Percentiles rank a stretch among this genome's conserved stretches.
Evolutionary conservation across 225 moss, liverwort and hornwort species (phyloP).

Genomic region (Polytrichum commune): DNA sequence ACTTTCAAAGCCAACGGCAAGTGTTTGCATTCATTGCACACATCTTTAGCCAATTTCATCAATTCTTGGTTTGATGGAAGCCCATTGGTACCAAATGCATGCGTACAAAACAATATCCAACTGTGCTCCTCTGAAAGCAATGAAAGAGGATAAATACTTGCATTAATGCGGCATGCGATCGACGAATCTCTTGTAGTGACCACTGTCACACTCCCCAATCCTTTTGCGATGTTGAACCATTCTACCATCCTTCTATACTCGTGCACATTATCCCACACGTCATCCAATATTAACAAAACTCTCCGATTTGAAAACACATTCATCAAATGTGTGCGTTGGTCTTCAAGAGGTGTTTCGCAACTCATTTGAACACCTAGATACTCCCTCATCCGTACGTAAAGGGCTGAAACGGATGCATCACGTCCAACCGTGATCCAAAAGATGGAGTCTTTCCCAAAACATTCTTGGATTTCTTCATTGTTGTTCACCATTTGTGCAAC

Average conservation of each 20-base stretch:
- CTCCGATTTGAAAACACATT: neutral
- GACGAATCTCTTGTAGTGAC: neutral
- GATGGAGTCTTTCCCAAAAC: fast-evolving
- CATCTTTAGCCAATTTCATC: neutral
- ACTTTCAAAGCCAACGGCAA: no score
- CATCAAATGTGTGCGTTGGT: neutral
- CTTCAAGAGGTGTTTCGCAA: neutral
- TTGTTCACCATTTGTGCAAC: slow-evolving; percentile 4
- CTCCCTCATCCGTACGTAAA: no score
- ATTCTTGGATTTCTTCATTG: neutral
- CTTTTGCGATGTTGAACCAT: slow-evolving; percentile 6
- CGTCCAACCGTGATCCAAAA: slow-evolving; percentile 2
- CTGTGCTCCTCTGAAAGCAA: neutral
- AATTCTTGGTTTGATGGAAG: neutral
- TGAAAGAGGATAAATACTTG: neutral
- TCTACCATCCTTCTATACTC: neutral
- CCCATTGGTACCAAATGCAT: neutral
- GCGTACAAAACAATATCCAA: neutral
- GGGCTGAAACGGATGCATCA: no score
- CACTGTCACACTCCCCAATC: neutral
- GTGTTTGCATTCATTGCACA: neutral
- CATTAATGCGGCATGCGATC: neutral
- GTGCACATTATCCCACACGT: slow-evolving; percentile 3
- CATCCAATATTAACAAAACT: slow-evolving; percentile 10
- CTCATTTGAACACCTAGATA: no score